A percentile compares a stretch with the other conserved stretches of the same genome.
phyloP scores from a whole-genome alignment of 495 filamentous ascomycete species.

The Achaetomiella virescens region DNA sequence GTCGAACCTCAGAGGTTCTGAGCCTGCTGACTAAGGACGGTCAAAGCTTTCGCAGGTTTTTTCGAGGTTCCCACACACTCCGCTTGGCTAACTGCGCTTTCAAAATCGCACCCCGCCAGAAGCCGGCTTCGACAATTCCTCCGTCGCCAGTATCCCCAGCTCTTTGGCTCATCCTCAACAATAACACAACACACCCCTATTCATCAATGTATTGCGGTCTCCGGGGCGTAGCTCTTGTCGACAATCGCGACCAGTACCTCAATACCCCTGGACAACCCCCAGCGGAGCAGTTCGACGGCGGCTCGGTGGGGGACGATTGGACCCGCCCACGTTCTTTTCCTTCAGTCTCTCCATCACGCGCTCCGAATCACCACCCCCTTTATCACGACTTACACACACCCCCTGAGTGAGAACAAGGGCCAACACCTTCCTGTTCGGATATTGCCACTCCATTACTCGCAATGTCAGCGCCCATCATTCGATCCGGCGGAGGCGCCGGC shows the following conservation, averaged over 20 bases:
- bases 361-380: neutral
- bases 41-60: constrained; percentile 14
- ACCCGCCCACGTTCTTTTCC: neutral
- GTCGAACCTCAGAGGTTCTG: constrained; percentile 18
- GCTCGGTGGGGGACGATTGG: constrained; percentile 21
- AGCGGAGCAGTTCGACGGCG: constrained; percentile 1
- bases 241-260: neutral
- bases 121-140: constrained; percentile 9
- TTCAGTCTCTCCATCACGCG: neutral
- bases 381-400: neutral
- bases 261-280: neutral
- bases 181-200: constrained; percentile 29
- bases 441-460: neutral
- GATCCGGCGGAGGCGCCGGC: constrained; percentile 6
- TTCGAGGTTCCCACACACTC: constrained; percentile 16
- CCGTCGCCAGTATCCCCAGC: constrained; percentile 27
- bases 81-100: constrained; percentile 24
- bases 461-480: constrained; percentile 12
- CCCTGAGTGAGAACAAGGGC: neutral
- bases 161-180: constrained; percentile 21
- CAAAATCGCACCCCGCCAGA: constrained; percentile 10
- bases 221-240: neutral
- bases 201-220: neutral
- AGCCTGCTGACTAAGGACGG: constrained; percentile 19
- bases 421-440: neutral